A percentile compares a stretch with the other conserved stretches of the same genome.
phyloP scores from a whole-genome alignment of 2,329 filamentous ascomycete species.

The Apiospora marii region DNA sequence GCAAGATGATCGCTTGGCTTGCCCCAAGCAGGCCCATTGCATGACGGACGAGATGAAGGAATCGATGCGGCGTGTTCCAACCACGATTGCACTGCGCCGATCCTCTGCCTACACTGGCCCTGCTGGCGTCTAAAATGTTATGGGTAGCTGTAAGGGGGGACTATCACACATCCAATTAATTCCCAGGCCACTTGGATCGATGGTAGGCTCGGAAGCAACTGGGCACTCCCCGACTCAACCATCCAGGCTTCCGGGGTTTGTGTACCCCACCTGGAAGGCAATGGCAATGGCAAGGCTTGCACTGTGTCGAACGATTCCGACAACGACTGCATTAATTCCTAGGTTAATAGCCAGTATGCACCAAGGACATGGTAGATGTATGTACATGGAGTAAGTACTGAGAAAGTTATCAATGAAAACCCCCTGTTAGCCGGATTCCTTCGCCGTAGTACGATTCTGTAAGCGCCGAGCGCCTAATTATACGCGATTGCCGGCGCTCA shows the following conservation, averaged over 20 bases:
- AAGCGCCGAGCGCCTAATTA: conserved; percentile 22
- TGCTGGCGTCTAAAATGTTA: background rate
- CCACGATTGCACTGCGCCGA: conserved; percentile 17
- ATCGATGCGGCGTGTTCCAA: conserved; percentile 12
- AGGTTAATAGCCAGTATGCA: background rate
- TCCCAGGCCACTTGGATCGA: background rate
- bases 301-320: background rate
- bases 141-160: background rate
- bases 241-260: background rate
- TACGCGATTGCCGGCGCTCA: background rate
- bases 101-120: background rate
- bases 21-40: conserved; percentile 4
- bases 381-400: background rate
- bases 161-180: conserved; percentile 12
- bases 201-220: background rate
- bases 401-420: background rate
- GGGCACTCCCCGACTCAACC: background rate
- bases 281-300: background rate
- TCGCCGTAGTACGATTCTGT: background rate
- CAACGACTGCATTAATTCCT: background rate
- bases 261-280: background rate
- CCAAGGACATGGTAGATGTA: background rate
- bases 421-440: background rate
- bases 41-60: conserved; percentile 12
- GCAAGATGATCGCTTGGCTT: conserved; percentile 12